Evolutionary conservation across 2,329 filamentous ascomycete genomes (phyloP).

Genomic region (Fusarium anguioides): DNA sequence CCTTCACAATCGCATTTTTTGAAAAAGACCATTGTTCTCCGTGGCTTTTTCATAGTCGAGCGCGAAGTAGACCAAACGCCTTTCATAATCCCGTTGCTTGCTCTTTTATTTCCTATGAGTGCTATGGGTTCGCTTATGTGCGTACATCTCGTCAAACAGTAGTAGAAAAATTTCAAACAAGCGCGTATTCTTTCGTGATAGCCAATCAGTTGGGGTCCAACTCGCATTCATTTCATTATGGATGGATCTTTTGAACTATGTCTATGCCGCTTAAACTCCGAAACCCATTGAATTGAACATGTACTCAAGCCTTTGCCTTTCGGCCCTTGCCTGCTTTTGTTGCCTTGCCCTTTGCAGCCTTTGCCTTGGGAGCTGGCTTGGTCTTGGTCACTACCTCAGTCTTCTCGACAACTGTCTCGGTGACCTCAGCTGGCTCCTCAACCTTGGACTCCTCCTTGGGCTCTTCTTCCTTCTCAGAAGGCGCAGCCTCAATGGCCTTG

Average conservation of each 20-base stretch:
- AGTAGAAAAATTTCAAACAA: slow-evolving; percentile 2
- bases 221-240: slow-evolving; percentile 46
- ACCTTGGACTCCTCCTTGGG: slow-evolving; percentile 38
- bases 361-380: slow-evolving; percentile 46
- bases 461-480: slow-evolving; percentile 49
- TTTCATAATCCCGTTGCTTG: slow-evolving; percentile 70
- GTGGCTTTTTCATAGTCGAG: slow-evolving; percentile 59
- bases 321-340: slow-evolving; percentile 47
- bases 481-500: slow-evolving; percentile 53
- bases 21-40: slow-evolving; percentile 47
- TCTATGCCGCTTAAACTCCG: slow-evolving; percentile 45
- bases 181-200: slow-evolving; percentile 1
- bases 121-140: slow-evolving; percentile 71
- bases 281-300: slow-evolving; percentile 34
- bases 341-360: slow-evolving; percentile 46
- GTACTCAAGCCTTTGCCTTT: slow-evolving; percentile 53
- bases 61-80: slow-evolving; percentile 67
- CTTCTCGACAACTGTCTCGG: slow-evolving; percentile 40
- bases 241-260: slow-evolving; percentile 42
- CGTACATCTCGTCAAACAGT: slow-evolving; percentile 57
- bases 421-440: slow-evolving; percentile 41
- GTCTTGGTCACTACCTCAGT: slow-evolving; percentile 43
- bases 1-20: slow-evolving; percentile 53
- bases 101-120: slow-evolving; percentile 57
- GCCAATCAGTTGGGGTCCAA: slow-evolving; percentile 32